Percentiles rank a stretch among this genome's conserved stretches.
Conservation (phyloP, 2,329 filamentous ascomycete species). For the Neoascochyta sp. region DNA sequence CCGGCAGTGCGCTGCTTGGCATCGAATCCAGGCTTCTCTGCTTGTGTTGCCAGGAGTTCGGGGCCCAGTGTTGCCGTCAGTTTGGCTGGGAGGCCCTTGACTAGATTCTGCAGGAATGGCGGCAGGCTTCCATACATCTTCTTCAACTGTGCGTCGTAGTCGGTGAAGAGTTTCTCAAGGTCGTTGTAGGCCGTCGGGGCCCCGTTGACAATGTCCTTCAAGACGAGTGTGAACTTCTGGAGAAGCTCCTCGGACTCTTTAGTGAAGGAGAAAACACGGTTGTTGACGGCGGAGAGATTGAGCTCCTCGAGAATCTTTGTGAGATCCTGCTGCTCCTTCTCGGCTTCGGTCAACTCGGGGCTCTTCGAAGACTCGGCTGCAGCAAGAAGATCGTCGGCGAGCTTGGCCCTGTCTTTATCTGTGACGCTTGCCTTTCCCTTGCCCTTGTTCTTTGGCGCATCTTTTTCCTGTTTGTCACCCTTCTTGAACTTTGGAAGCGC, state of each 20-base stretch:
- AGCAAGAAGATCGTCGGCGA: conserved; percentile 32
- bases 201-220: conserved; percentile 88
- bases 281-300: conserved; percentile 78
- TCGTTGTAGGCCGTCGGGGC: conserved; percentile 92
- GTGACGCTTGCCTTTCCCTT: conserved; percentile 31
- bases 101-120: conserved; percentile 75
- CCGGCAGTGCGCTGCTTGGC: conserved; percentile 28
- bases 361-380: conserved; percentile 34
- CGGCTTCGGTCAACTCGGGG: conserved; percentile 35
- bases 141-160: conserved; percentile 61
- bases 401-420: conserved; percentile 35
- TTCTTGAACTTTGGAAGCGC: conserved; percentile 28
- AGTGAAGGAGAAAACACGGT: conserved; percentile 80
- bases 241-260: conserved; percentile 78
- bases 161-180: conserved; percentile 65
- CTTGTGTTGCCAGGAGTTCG: conserved; percentile 74
- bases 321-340: conserved; percentile 68
- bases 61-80: conserved; percentile 72
- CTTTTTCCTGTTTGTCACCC: conserved; percentile 32
- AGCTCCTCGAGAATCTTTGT: conserved; percentile 75
- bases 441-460: conserved; percentile 17
- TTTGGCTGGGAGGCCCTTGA: conserved; percentile 79
- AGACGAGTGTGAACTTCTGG: conserved; percentile 78
- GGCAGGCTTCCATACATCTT: conserved; percentile 67
- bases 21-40: conserved; percentile 59